phyloP scores from a whole-genome alignment of 2,329 filamentous ascomycete species.

The Parastagonospora nodorum region DNA sequence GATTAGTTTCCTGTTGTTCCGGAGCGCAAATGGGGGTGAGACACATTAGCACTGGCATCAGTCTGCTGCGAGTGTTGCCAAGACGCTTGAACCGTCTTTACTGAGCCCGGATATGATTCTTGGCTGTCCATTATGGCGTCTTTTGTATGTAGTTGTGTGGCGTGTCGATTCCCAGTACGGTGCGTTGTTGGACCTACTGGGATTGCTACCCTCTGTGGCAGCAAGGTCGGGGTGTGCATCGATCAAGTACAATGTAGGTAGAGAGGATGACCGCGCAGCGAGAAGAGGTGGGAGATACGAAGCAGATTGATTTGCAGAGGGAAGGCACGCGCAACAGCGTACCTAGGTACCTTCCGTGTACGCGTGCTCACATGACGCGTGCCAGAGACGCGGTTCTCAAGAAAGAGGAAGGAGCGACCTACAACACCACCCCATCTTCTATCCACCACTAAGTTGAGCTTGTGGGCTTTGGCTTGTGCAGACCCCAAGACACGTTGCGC shows the following conservation, averaged over 20 bases:
- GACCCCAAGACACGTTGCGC: too few species aligned
- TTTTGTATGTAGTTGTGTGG: too few species aligned
- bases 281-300: not conserved
- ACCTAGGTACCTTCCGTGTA: slow-evolving; percentile 12
- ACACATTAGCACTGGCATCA: too few species aligned
- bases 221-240: not conserved
- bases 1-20: too few species aligned
- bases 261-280: not conserved
- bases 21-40: too few species aligned
- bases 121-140: too few species aligned
- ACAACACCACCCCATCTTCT: not conserved
- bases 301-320: not conserved
- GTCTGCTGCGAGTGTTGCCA: too few species aligned
- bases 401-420: slow-evolving; percentile 2
- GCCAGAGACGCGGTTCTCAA: not conserved
- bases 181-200: too few species aligned
- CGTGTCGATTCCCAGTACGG: too few species aligned
- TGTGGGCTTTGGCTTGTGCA: not conserved
- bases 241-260: not conserved
- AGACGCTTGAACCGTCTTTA: too few species aligned
- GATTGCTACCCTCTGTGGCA: too few species aligned
- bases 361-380: slow-evolving; percentile 3
- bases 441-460: not conserved
- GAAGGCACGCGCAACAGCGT: slow-evolving; percentile 4
- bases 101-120: too few species aligned